A percentile compares a stretch with the other conserved stretches of the same genome.
Conservation (phyloP, 257 asterid genomes). For the Solanum clarkiae region DNA sequence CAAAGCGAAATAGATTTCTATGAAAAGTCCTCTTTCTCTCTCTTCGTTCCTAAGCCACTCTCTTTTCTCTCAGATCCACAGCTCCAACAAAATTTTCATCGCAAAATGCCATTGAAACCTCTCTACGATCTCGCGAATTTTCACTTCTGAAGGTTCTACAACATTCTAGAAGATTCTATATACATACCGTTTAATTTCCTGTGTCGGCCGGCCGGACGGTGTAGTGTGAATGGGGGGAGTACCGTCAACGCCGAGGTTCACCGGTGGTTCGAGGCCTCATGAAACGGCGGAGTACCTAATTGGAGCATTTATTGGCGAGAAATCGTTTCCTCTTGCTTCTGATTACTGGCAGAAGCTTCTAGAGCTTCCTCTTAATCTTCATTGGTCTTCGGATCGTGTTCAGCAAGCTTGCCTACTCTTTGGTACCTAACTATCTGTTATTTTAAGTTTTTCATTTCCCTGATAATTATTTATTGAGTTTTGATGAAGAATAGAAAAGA, state of each 20-base stretch:
- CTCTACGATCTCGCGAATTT: background rate
- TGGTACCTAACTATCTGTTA: conserved; percentile 34
- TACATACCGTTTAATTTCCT: background rate
- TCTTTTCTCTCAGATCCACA: conserved; percentile 1
- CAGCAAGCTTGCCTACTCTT: conserved; percentile 63
- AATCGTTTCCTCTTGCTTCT: conserved; percentile 64
- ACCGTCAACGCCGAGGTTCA: conserved; percentile 71
- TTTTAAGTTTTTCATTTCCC: background rate
- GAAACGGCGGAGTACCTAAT: conserved; percentile 78
- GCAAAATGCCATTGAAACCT: background rate
- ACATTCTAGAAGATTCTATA: background rate
- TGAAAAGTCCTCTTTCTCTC: background rate
- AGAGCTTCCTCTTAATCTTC: conserved; percentile 74
- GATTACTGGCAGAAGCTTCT: conserved; percentile 98
- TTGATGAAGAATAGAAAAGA: background rate
- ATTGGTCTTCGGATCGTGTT: conserved; percentile 72
- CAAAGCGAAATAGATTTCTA: background rate
- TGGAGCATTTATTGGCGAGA: conserved; percentile 64
- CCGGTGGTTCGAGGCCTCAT: conserved; percentile 48
- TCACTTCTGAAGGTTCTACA: background rate
- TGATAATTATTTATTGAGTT: background rate
- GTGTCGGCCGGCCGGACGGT: background rate
- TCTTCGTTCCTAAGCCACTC: background rate
- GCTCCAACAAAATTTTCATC: background rate
- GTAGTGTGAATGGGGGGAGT: conserved; percentile 63